Base-by-base conservation (phyloP, 75 land plant species). In the Pinus taeda region DNA sequence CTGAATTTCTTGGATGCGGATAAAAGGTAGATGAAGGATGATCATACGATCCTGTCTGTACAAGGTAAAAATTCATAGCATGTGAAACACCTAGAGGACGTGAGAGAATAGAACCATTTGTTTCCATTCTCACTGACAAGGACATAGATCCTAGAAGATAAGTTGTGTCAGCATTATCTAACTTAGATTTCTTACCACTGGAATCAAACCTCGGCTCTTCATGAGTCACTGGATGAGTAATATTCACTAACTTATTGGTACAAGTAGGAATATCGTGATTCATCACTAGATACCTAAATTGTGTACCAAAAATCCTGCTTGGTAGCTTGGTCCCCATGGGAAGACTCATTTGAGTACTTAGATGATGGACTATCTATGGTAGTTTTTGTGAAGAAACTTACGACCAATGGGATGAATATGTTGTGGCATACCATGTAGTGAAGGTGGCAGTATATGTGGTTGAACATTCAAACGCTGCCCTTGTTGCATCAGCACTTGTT, bases 161-260 rank as follows among this genome's bases (percentile, higher is more conserved):
- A 65, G 30, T 4, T 18, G 33, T 45, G 42, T 79, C 37, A 20
- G 80, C 82, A 80, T 39, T 65, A 73, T 83, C 88, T 15, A 74
- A 30, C 56, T 89, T 84, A 49, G 82, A 53, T 26, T 73, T 83
- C 57, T 42, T 42, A 49, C 73, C 53, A 53, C 6, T 45, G 11
- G 73, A 71, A 76, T 83, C 89, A 57, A 91, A 79, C 24, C 70
- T 89, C 77, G 89, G 20, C 73, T 89, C 99, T 77, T 94, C 93
- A 80, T 90, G 99, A 22, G 98, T 97, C 0, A 91, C 78, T 9
- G 99, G 99, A 83, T 97, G 80, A 79, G 97, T 96, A 75, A 97
- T 97, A 79, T 90, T 92, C 3, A 97, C 88, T 57, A 90, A 79
- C 33, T 59, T 77, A 71, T 79, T 90, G 37, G 85, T 90, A 59